Conservation (phyloP, 768 basidiomycete species). For the Cubamyces lactineus region DNA sequence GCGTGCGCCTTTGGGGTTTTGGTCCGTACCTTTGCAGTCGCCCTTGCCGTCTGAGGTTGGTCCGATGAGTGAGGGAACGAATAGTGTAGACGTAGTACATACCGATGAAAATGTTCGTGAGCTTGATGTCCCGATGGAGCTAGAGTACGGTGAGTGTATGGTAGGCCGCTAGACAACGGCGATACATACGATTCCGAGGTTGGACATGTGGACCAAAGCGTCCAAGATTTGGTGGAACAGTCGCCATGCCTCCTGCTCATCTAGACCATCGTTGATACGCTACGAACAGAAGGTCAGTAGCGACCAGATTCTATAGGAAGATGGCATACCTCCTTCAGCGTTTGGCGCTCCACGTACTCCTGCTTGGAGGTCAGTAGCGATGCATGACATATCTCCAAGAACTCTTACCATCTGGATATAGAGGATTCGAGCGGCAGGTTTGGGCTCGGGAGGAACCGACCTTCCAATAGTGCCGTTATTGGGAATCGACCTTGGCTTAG, state of each 20-base stretch:
- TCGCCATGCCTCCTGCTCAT: conserved; percentile 87
- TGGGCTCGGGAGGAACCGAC: conserved; percentile 30
- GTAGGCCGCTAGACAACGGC: neutral
- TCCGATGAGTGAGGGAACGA: neutral
- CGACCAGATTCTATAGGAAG: neutral
- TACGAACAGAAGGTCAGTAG: conserved; percentile 27
- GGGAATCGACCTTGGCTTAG: conserved; percentile 11
- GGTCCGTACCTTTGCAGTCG: conserved; percentile 69
- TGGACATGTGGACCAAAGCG: conserved; percentile 88
- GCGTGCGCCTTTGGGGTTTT: too few relatives aligned
- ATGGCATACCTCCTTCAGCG: conserved; percentile 71
- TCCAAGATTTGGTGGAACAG: conserved; percentile 90
- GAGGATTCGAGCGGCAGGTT: conserved; percentile 52
- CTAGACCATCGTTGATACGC: conserved; percentile 79
- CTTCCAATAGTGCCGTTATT: conserved; percentile 25
- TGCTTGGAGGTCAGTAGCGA: conserved; percentile 33
- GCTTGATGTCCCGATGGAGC: conserved; percentile 88
- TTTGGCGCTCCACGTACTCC: conserved; percentile 93
- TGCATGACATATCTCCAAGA: neutral
- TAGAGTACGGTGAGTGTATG: conserved; percentile 28
- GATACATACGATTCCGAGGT: conserved; percentile 73
- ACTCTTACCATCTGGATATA: conserved; percentile 90
- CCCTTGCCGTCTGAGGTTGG: conserved; percentile 68
- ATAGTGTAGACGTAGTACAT: conserved; percentile 26
- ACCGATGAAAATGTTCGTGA: conserved; percentile 95